phyloP scores from a whole-genome alignment of 1,284 basidiomycete genomes.

The Coniophora puteana region DNA sequence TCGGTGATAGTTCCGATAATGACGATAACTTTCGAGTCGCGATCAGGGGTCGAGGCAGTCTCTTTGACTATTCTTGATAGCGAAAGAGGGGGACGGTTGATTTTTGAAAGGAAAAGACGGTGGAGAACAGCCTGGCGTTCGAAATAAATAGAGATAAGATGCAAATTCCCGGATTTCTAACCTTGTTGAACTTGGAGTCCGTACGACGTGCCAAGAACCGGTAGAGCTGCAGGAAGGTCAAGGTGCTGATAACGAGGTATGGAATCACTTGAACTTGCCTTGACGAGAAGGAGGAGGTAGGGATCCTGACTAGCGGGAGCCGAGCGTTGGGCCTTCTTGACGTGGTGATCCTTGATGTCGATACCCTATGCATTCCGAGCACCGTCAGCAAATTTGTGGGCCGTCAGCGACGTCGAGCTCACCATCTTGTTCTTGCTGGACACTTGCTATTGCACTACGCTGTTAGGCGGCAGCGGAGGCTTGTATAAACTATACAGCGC shows the following conservation, averaged over 20 bases:
- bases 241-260: conserved; percentile 6
- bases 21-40: conserved; percentile 84
- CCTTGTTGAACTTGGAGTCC: conserved; percentile 97
- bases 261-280: conserved; percentile 51
- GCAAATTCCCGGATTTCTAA: conserved; percentile 24
- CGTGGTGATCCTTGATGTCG: conserved; percentile 96
- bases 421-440: conserved; percentile 76
- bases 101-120: conserved; percentile 95
- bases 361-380: conserved; percentile 70
- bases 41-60: conserved; percentile 67
- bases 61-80: conserved; percentile 88
- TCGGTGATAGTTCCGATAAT: conserved; percentile 93
- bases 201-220: conserved; percentile 98
- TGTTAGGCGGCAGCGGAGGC: conserved; percentile 36
- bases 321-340: conserved; percentile 95
- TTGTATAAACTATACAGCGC: conserved; percentile 57
- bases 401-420: conserved; percentile 44
- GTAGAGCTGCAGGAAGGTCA: conserved; percentile 70
- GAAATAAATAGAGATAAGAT: conserved; percentile 7
- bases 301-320: conserved; percentile 99
- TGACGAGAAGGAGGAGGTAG: conserved; percentile 97
- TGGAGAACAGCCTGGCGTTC: conserved; percentile 78
- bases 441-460: conserved; percentile 38
- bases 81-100: conserved; percentile 96
- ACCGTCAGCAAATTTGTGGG: conserved; percentile 16